These are phyloP conservation scores for Ziziphus jujuba DNA, from an alignment of 306 rosid genomes.

Conservation along the genomic window DNA sequence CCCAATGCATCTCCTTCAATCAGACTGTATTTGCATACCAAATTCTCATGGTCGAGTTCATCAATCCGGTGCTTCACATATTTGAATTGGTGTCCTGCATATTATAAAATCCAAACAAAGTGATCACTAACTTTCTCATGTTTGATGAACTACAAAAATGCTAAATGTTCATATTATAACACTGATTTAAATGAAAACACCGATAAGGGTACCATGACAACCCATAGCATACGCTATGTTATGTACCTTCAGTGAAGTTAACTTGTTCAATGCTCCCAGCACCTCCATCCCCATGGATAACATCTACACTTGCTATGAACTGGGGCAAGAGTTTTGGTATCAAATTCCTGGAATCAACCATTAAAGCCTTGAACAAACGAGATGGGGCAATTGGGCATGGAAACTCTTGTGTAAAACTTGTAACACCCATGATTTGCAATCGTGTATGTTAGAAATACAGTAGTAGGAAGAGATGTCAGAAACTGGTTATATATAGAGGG, in stretches of 20 bases:
- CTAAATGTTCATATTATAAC: neutral
- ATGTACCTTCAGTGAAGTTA: conserved; percentile 60
- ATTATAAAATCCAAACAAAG: conserved; percentile 1
- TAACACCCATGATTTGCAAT: conserved; percentile 41
- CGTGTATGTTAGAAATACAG: neutral
- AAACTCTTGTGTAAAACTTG: conserved; percentile 47
- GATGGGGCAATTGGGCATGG: conserved; percentile 49
- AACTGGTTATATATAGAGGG: neutral
- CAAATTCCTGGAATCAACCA: conserved; percentile 52
- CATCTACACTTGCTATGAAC: conserved; percentile 44
- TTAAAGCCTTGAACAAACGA: conserved; percentile 65
- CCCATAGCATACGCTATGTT: neutral
- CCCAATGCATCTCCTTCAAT: conserved; percentile 78
- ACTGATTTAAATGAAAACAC: too few relatives aligned
- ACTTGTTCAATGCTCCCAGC: conserved; percentile 74
- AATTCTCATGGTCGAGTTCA: conserved; percentile 50
- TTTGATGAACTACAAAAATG: neutral
- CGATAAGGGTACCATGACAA: too few relatives aligned
- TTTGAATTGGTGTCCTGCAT: conserved; percentile 52
- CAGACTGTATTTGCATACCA: conserved; percentile 66
- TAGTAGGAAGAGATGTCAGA: neutral
- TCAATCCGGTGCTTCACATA: conserved; percentile 64
- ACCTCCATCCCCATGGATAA: conserved; percentile 66
- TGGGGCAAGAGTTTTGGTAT: conserved; percentile 72
- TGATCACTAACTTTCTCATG: neutral